Conservation (phyloP, 2,329 filamentous ascomycete species). For the Orbilia oligospora region DNA sequence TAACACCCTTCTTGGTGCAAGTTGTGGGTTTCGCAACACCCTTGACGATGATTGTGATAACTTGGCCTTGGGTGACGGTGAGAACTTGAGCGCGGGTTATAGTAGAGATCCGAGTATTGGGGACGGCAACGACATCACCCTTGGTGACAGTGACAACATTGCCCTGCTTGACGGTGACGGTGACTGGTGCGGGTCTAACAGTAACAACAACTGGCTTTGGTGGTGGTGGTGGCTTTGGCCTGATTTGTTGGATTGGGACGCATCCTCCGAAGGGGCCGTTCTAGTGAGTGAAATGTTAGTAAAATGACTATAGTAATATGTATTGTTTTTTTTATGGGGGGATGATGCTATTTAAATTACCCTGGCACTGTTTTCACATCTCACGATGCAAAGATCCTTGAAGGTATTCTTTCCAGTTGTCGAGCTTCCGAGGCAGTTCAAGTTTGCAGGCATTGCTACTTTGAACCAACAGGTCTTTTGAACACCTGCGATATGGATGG, state of each 20-base stretch:
- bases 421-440: not conserved
- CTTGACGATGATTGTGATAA: not conserved
- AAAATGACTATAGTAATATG: no score
- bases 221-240: no score
- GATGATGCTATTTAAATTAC: no score
- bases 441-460: not conserved
- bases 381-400: not conserved
- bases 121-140: not conserved
- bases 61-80: not conserved
- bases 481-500: not conserved
- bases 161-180: not conserved
- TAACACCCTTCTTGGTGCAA: not conserved
- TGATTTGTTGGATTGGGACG: conserved; percentile 18
- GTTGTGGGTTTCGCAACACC: not conserved
- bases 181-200: not conserved
- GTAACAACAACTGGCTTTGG: not conserved
- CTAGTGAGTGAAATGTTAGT: no score
- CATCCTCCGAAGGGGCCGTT: conserved; percentile 13
- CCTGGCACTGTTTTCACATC: conserved; percentile 9
- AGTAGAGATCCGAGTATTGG: not conserved
- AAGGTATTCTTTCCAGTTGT: not conserved
- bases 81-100: not conserved
- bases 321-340: no score
- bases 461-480: conserved; percentile 9
- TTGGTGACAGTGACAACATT: not conserved